Evolutionary conservation across 176 grass and related monocot species (phyloP).

Genomic region (Thinopyrum elongatum): DNA sequence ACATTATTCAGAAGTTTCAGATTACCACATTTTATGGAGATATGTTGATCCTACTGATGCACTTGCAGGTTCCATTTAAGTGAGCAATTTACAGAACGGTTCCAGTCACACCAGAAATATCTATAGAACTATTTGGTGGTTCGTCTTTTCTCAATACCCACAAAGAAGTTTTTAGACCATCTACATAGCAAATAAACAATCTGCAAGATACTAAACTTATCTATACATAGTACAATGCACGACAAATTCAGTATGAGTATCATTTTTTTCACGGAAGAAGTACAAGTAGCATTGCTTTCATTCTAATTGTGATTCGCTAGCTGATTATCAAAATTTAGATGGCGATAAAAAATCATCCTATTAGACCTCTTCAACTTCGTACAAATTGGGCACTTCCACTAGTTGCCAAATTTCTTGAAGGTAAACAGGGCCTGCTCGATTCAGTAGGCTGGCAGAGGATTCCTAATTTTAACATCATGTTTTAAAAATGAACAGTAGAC

Average conservation of each 20-base stretch:
- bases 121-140: background rate
- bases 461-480: background rate
- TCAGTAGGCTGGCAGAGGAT: background rate
- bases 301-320: background rate
- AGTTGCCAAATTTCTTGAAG: background rate
- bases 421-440: background rate
- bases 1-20: slow-evolving; percentile 11
- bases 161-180: background rate
- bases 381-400: background rate
- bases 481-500: background rate
- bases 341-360: background rate
- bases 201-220: background rate
- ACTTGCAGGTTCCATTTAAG: background rate
- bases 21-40: background rate
- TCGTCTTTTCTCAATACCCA: background rate
- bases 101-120: background rate
- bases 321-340: slow-evolving; percentile 6
- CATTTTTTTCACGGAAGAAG: background rate
- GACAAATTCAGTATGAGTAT: background rate
- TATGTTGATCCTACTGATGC: background rate
- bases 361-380: background rate
- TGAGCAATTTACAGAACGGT: background rate
- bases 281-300: slow-evolving; percentile 1
- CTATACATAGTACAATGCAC: background rate
- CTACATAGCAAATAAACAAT: background rate